These are phyloP conservation scores for Gremmenia infestans DNA, from an alignment of 2,329 filamentous ascomycete genomes.

Conservation along the genomic window DNA sequence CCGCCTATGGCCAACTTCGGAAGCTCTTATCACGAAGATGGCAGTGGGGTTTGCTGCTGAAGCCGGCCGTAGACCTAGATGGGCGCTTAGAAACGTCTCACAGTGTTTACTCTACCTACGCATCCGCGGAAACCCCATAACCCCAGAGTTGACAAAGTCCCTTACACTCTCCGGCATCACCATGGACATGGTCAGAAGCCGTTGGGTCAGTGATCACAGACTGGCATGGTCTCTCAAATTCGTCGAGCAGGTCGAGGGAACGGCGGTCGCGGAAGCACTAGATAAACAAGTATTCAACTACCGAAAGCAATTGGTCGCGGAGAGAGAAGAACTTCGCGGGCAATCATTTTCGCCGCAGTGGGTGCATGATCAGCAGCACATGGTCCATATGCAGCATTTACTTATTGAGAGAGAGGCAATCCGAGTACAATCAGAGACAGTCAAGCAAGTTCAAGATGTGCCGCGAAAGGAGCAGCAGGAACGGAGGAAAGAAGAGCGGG, in stretches of 20 bases:
- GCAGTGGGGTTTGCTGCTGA: conserved; percentile 26
- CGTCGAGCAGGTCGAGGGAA: conserved; percentile 22
- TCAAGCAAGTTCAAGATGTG: background rate
- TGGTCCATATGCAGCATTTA: background rate
- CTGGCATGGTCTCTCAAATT: conserved; percentile 21
- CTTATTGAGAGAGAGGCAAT: background rate
- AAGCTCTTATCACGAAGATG: conserved; percentile 22
- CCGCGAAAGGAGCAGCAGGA: background rate
- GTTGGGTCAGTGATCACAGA: conserved; percentile 18
- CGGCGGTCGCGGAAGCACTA: conserved; percentile 20
- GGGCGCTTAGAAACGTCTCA: conserved; percentile 23
- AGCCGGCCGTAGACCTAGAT: conserved; percentile 6
- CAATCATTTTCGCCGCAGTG: no score
- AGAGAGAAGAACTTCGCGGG: background rate
- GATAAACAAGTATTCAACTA: conserved; percentile 15
- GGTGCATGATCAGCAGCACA: background rate
- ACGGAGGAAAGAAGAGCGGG: no score
- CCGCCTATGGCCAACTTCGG: conserved; percentile 10
- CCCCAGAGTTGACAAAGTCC: conserved; percentile 18
- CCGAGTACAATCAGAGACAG: background rate
- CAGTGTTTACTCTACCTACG: conserved; percentile 25
- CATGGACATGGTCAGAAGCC: conserved; percentile 13
- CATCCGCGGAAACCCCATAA: conserved; percentile 15
- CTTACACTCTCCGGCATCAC: conserved; percentile 21
- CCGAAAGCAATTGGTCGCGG: conserved; percentile 7